Base-by-base conservation (phyloP, 352 stramenopile species). In the Phytopythium vexans region DNA sequence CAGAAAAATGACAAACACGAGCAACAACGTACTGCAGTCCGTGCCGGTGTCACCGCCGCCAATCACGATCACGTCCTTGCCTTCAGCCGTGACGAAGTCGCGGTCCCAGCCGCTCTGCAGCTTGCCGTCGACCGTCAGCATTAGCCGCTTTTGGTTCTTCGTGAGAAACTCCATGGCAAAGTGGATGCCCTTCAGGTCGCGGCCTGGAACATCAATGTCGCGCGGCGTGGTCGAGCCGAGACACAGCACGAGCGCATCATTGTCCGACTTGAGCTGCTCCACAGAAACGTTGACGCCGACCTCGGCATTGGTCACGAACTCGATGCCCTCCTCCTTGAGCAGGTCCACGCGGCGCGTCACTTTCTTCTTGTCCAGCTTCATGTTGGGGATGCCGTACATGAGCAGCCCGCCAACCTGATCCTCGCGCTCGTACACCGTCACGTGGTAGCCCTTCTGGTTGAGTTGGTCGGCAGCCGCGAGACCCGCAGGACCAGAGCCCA, bases 341-440 rank as follows among this genome's bases (percentile, higher is more conserved):
- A 99, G 67, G 66, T 98, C 85, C 7, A 99, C 87, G 47, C 96
- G 87, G 41, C 95, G 89, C 60, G 97, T 85, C 8, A 99, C 95
- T 14, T 86, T 98, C 60, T 97, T 93, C 80, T 99, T 99, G 55
- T 98, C 95, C 6, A 99, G 74, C 77, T 99, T 99, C 94, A 98
- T 98, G 77, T 99, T 99, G 16, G 96, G 96, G 65, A 99, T 99
- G 41, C 96, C 96, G 66, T 99, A 99, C 91, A 98, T 98, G 47
- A 99, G 77, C 40, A 99, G 70, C 5, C 96, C 96, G 32, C 96
- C 96, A 33, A 99, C 71, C 44, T 90, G 85, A 83, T 99, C 96
- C 46, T 97, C 91, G n/a, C 96, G 86, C 70, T 98, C 96, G 70
- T 97, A 99, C 1, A 99, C 95, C 9, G 95, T 98, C 10, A 97